Base-by-base conservation (phyloP, 495 filamentous ascomycete species). In the Margaritispora aquatica region DNA sequence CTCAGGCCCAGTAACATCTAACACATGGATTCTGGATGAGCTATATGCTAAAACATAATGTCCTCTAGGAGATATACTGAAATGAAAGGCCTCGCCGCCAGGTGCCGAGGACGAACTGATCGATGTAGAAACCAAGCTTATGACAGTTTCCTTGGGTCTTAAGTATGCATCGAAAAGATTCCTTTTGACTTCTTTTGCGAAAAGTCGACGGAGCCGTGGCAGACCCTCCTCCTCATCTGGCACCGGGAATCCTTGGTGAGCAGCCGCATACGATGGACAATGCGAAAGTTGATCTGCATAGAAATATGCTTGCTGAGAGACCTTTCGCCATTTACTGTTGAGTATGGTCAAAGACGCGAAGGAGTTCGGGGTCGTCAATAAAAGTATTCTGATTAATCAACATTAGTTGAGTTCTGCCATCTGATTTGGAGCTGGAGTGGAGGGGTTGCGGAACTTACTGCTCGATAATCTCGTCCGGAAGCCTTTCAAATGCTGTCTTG, bases 291-390 rank as follows among this genome's bases (percentile, higher is more conserved):
- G 90, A 65, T 89, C 75, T 36, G 84, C 84, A 73, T 93, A 95
- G 58, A 95, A 79, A 55, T 83, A 73, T 2, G 84, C 71, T 49
- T 84, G 84, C 66, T 90, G 83, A 11, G 90, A 92, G 58, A 86
- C 80, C 23, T 73, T 77, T 59, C 86, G 81, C 90, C 90, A 95
- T 78, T 84, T 81, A 52, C 79, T 75, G 72, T 91, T 92, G 60
- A 95, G 72, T n/a, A 92, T 71, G n/a, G 88, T 78, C 55, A 95
- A 75, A 26, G 90, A 94, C 23, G 90, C 88, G 70, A 95, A 95
- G 41, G 83, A 83, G 71, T 90, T 86, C 53, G 90, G 81, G 63
- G 90, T 89, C 41, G 81, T 83, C 41, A 80, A 75, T 69, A 85
- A 84, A 41, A 95, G 82, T 63, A 93, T 92, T 65, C 90, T 95